Evolutionary conservation across 2,329 filamentous ascomycete genomes (phyloP).

Genomic region (Cladosporium sp.): DNA sequence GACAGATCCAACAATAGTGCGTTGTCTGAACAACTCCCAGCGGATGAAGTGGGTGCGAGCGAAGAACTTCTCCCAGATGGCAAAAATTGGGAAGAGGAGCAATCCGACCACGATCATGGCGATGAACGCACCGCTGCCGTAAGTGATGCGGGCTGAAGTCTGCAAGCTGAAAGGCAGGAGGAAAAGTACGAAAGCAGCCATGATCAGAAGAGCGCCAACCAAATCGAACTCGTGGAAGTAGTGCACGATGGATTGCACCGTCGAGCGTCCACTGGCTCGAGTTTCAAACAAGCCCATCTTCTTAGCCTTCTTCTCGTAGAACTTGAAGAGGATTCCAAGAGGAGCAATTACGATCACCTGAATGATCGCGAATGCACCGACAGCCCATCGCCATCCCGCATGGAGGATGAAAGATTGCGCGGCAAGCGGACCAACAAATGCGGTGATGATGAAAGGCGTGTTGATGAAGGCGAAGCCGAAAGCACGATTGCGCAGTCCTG

Average conservation of each 20-base stretch:
- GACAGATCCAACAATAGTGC: constrained; percentile 55
- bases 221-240: constrained; percentile 66
- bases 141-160: constrained; percentile 27
- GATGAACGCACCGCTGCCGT: constrained; percentile 30
- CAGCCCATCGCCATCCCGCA: constrained; percentile 64
- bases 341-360: constrained; percentile 63
- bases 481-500: constrained; percentile 63
- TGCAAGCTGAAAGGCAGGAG: constrained; percentile 65
- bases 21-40: constrained; percentile 50
- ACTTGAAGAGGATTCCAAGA: constrained; percentile 58
- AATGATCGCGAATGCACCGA: constrained; percentile 66
- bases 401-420: constrained; percentile 36
- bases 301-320: constrained; percentile 62
- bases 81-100: constrained; percentile 43
- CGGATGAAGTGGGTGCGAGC: constrained; percentile 45
- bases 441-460: constrained; percentile 54
- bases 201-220: constrained; percentile 61
- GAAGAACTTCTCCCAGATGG: constrained; percentile 42
- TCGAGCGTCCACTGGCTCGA: constrained; percentile 48
- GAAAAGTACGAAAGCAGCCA: constrained; percentile 61
- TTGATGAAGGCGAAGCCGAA: constrained; percentile 63
- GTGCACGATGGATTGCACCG: constrained; percentile 49
- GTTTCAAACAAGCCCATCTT: constrained; percentile 51
- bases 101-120: constrained; percentile 43
- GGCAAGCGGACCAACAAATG: constrained; percentile 25